Conservation (phyloP, 331 rosid genomes). For the Spiraea crenata region DNA sequence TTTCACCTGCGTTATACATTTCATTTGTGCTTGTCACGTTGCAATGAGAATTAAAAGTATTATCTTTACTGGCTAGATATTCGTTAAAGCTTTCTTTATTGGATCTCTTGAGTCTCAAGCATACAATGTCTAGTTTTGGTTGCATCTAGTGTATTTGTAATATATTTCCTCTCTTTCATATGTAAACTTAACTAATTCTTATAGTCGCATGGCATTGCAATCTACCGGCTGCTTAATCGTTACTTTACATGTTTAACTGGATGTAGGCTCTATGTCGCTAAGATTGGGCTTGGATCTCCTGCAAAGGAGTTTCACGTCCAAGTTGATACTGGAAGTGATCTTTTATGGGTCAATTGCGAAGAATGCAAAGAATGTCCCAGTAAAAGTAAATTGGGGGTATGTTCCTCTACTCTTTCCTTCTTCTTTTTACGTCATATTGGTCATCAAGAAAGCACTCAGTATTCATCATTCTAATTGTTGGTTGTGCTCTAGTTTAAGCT, state of each 20-base stretch:
- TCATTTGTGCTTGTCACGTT: too few relatives aligned
- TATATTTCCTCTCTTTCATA: background rate
- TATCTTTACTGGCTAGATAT: too few relatives aligned
- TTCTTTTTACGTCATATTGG: background rate
- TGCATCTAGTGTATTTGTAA: background rate
- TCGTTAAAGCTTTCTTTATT: background rate
- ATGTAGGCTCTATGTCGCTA: slow-evolving; percentile 77
- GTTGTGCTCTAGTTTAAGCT: slow-evolving; percentile 59
- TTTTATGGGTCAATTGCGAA: slow-evolving; percentile 75
- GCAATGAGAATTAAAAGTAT: too few relatives aligned
- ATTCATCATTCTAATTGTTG: slow-evolving; percentile 3
- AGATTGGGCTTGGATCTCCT: slow-evolving; percentile 81
- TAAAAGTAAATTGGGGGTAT: slow-evolving; percentile 68
- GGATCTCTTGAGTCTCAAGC: background rate
- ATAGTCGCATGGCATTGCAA: background rate
- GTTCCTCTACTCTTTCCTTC: slow-evolving; percentile 17
- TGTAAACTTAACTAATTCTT: background rate
- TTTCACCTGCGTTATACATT: too few relatives aligned
- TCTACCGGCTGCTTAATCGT: too few relatives aligned
- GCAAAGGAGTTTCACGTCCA: slow-evolving; percentile 66
- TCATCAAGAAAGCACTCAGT: background rate
- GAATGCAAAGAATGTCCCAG: slow-evolving; percentile 74
- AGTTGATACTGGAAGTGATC: slow-evolving; percentile 97
- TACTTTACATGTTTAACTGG: slow-evolving; percentile 17
- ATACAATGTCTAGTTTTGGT: background rate